Percentiles rank a stretch among this genome's conserved stretches.
These are phyloP conservation scores for Penicillium palitans DNA, from an alignment of 2,329 filamentous ascomycete genomes.

Conservation along the genomic window DNA sequence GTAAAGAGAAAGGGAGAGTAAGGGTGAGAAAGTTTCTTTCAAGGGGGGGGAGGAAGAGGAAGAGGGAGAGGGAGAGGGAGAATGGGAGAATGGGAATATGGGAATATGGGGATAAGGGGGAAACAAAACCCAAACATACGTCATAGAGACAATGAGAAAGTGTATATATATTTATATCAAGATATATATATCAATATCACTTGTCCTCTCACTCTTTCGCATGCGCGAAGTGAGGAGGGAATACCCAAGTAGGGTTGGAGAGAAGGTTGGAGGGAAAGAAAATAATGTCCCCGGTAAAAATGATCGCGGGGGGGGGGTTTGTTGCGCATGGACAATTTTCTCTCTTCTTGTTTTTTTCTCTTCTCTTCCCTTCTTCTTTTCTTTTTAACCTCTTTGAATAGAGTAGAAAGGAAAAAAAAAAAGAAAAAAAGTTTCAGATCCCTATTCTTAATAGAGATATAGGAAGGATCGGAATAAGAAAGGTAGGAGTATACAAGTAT, in stretches of 20 bases:
- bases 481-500: not conserved
- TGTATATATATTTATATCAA: too few relatives aligned
- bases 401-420: not conserved
- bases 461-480: not conserved
- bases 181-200: not conserved
- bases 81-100: too few relatives aligned
- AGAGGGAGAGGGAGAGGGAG: constrained; percentile 2
- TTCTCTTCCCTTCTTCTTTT: not conserved
- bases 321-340: constrained; percentile 13
- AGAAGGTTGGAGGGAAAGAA: not conserved
- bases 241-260: constrained; percentile 7
- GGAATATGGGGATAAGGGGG: not conserved
- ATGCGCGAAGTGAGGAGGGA: constrained; percentile 20
- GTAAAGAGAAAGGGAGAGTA: constrained; percentile 10
- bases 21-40: constrained; percentile 3
- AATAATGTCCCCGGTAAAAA: constrained; percentile 10
- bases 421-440: not conserved
- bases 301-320: constrained; percentile 14
- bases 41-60: not conserved
- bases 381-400: not conserved
- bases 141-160: constrained; percentile 23
- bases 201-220: constrained; percentile 11
- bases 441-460: not conserved
- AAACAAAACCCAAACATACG: constrained; percentile 22
- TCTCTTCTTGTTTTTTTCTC: not conserved